Conservation (phyloP, 805 yeast genomes). For the Monosporozyma unispora region DNA sequence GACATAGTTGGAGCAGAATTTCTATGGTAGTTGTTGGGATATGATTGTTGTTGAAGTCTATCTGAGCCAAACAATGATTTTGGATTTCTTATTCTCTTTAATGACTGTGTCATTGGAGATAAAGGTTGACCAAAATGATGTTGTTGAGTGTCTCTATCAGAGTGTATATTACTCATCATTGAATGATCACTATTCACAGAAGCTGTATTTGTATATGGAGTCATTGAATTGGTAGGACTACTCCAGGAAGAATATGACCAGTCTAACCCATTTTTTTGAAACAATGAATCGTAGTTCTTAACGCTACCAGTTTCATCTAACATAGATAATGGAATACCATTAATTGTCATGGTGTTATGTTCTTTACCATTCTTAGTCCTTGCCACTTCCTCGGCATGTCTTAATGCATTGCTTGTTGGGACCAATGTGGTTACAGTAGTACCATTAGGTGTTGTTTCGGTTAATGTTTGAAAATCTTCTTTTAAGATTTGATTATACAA, state of each 20-base stretch:
- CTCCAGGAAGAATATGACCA: neutral
- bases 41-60: neutral
- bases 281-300: slow-evolving; percentile 10
- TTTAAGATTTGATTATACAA: slow-evolving; percentile 83
- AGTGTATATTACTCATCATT: neutral
- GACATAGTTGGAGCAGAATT: neutral
- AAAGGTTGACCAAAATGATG: neutral
- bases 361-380: slow-evolving; percentile 14
- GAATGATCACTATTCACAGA: neutral
- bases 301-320: slow-evolving; percentile 74
- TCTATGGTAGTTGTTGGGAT: neutral
- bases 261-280: neutral
- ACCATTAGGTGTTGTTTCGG: slow-evolving; percentile 85
- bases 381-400: slow-evolving; percentile 25
- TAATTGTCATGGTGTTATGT: slow-evolving; percentile 42
- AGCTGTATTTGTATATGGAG: neutral
- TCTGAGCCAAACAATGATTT: neutral
- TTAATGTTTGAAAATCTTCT: slow-evolving; percentile 78
- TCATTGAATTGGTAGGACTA: neutral
- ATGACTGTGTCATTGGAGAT: neutral
- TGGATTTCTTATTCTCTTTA: slow-evolving; percentile 1
- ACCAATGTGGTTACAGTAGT: slow-evolving; percentile 83
- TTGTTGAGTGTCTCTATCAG: neutral
- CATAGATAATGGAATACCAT: slow-evolving; percentile 63
- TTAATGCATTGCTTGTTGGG: slow-evolving; percentile 73